Conservation (phyloP, 176 grass and related monocot species). For the Musa acuminata region DNA sequence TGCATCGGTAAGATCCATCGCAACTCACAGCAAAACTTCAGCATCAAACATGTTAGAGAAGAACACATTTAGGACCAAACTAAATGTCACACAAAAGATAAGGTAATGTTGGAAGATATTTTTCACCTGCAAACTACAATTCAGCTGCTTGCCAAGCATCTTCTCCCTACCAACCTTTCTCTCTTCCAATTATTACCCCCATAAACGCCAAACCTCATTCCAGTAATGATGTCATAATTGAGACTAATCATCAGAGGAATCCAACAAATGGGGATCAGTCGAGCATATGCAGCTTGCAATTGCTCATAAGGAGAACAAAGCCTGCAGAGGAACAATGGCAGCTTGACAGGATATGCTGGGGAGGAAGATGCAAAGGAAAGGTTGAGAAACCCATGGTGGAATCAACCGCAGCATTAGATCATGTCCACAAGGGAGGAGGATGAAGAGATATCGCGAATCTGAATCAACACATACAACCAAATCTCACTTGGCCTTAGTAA, state of each 20-base stretch:
- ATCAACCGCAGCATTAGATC: not conserved
- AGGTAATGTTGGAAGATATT: not conserved
- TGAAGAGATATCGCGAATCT: not conserved
- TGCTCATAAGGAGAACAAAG: not conserved
- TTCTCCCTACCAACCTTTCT: not conserved
- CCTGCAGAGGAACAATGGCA: not conserved
- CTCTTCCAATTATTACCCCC: constrained; percentile 1
- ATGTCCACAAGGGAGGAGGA: not conserved
- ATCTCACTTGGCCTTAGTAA: not conserved
- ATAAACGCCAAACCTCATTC: not conserved
- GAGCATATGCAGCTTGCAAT: not conserved
- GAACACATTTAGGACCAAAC: not conserved
- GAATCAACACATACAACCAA: constrained; percentile 5
- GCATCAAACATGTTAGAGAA: not conserved
- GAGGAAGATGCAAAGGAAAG: not conserved
- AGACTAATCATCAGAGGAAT: not conserved
- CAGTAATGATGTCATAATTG: constrained; percentile 3
- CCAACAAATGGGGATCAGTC: too few species aligned
- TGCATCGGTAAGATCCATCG: not conserved
- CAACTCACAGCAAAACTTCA: not conserved
- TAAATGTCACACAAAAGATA: not conserved
- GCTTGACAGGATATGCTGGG: not conserved
- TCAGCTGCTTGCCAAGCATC: not conserved
- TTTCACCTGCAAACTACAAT: constrained; percentile 11
- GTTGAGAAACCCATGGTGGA: not conserved